Evolutionary conservation across 192 early-diverging fungal species (phyloP).

Genomic region (Entrophospora sp.): DNA sequence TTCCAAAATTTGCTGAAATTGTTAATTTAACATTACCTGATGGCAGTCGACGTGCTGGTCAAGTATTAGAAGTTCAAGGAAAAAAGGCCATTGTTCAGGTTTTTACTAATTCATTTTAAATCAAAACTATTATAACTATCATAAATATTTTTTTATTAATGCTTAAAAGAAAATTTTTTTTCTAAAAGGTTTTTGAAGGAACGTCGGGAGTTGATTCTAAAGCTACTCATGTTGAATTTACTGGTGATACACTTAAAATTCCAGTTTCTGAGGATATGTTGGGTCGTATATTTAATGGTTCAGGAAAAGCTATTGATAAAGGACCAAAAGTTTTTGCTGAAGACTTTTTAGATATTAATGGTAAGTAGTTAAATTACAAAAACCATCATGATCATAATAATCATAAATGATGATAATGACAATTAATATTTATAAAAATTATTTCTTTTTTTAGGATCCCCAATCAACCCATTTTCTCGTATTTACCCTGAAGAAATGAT

Average conservation of each 20-base stretch:
- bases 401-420: too few species aligned
- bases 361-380: slow-evolving; percentile 24
- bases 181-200: slow-evolving; percentile 84
- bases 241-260: slow-evolving; percentile 91
- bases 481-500: slow-evolving; percentile 99
- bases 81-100: slow-evolving; percentile 94
- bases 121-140: neutral
- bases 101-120: neutral
- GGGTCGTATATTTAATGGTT: slow-evolving; percentile 98
- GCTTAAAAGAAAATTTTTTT: neutral
- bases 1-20: slow-evolving; percentile 96
- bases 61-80: slow-evolving; percentile 96
- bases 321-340: slow-evolving; percentile 99
- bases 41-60: slow-evolving; percentile 87
- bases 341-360: slow-evolving; percentile 95
- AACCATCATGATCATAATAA: neutral
- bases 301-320: slow-evolving; percentile 96
- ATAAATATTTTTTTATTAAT: neutral
- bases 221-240: slow-evolving; percentile 90
- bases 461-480: slow-evolving; percentile 98
- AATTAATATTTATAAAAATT: neutral
- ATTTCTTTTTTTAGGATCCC: slow-evolving; percentile 52
- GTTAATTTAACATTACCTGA: slow-evolving; percentile 95
- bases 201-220: slow-evolving; percentile 95
- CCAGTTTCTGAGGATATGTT: slow-evolving; percentile 99